phyloP scores from a whole-genome alignment of 441 rosid species.

The Biscutella auriculata region DNA sequence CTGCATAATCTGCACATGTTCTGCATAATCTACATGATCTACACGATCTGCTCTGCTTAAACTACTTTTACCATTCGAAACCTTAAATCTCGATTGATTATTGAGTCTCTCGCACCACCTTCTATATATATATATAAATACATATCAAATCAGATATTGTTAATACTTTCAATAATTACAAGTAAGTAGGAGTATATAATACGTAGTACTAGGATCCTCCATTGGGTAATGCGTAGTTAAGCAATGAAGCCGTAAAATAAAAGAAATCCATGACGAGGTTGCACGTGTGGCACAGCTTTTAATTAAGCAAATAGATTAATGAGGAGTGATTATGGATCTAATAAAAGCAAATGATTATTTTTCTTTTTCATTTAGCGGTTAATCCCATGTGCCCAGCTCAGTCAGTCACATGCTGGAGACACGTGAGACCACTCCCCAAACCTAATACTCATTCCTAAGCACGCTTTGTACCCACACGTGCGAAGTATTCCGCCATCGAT shows the following conservation, averaged over 20 bases:
- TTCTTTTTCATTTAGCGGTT: slow-evolving; percentile 17
- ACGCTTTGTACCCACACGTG: slow-evolving; percentile 32
- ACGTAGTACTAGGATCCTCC: no score
- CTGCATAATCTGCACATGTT: no score
- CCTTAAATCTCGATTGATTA: no score
- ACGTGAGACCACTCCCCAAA: slow-evolving; percentile 22
- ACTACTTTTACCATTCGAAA: no score
- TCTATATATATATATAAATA: no score
- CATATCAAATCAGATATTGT: no score
- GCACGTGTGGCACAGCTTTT: slow-evolving; percentile 27
- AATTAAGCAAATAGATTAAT: slow-evolving; percentile 12
- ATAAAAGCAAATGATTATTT: slow-evolving; percentile 22
- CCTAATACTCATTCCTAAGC: slow-evolving; percentile 7
- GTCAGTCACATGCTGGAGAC: slow-evolving; percentile 34
- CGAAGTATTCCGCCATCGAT: slow-evolving; percentile 8
- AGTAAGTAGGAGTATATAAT: no score
- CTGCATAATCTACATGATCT: no score
- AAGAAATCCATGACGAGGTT: slow-evolving; percentile 18
- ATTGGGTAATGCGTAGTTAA: no score
- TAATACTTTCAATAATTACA: no score
- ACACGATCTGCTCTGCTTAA: no score
- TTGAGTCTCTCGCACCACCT: no score
- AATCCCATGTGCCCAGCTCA: slow-evolving; percentile 61
- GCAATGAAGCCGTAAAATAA: neutral
- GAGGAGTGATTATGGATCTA: slow-evolving; percentile 8